Conservation (phyloP, 805 yeast species). For the Kazachstania bromeliacearum region DNA sequence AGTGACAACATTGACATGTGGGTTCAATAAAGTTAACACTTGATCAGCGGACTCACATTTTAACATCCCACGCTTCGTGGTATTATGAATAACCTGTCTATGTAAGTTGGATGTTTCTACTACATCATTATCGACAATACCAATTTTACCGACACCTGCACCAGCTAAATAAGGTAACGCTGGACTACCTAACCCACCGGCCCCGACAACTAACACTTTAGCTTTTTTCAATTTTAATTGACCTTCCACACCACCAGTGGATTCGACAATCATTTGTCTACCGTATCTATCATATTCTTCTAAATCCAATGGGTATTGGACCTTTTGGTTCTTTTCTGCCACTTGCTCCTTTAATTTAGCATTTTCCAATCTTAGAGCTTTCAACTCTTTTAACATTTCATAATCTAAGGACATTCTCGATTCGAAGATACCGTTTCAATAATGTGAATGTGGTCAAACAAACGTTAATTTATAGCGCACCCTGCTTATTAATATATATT, state of each 20-base stretch:
- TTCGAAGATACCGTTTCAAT: no score
- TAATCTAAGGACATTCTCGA: no score
- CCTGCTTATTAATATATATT: not conserved
- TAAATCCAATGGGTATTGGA: slow-evolving; percentile 26
- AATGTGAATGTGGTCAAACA: no score
- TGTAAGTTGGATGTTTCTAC: slow-evolving; percentile 85
- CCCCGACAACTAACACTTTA: slow-evolving; percentile 74
- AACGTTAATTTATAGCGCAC: no score
- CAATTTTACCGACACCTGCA: slow-evolving; percentile 78
- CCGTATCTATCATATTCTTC: slow-evolving; percentile 84
- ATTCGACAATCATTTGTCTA: slow-evolving; percentile 89
- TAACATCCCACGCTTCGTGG: slow-evolving; percentile 52
- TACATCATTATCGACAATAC: slow-evolving; percentile 77
- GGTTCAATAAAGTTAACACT: slow-evolving; percentile 51
- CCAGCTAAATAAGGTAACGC: slow-evolving; percentile 77
- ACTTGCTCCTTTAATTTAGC: slow-evolving; percentile 14
- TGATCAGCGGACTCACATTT: slow-evolving; percentile 75
- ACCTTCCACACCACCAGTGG: slow-evolving; percentile 43
- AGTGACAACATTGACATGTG: slow-evolving; percentile 47
- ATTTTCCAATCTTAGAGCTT: slow-evolving; percentile 22
- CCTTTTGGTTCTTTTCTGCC: not conserved
- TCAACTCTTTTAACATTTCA: slow-evolving; percentile 18
- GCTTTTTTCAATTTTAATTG: slow-evolving; percentile 54
- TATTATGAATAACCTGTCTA: slow-evolving; percentile 75
- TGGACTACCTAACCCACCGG: slow-evolving; percentile 96